phyloP scores from a whole-genome alignment of 345 rosid genomes.

The Eucalyptus pauciflora region DNA sequence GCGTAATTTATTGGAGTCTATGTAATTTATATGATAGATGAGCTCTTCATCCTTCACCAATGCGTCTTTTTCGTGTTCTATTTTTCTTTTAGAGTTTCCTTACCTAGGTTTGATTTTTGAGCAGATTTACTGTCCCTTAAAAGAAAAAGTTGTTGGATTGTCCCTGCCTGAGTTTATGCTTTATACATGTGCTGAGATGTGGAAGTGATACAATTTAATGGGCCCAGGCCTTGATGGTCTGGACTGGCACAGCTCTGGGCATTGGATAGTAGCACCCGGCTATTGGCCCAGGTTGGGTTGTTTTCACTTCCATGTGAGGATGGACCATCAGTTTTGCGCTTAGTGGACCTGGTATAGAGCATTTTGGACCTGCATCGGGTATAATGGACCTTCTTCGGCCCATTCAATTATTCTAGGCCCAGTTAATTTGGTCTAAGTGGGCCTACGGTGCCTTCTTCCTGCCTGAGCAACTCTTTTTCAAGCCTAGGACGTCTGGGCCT shows the following conservation, averaged over 20 bases:
- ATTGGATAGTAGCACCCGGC: background rate
- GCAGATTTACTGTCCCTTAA: background rate
- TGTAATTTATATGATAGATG: background rate
- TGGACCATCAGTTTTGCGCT: background rate
- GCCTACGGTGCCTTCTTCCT: background rate
- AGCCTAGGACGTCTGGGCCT: background rate
- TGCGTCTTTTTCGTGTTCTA: background rate
- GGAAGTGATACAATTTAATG: background rate
- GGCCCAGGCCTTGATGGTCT: background rate
- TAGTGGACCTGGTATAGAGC: background rate
- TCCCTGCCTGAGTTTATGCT: background rate
- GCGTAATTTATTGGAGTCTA: background rate
- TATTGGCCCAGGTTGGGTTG: background rate
- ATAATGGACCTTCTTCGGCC: background rate
- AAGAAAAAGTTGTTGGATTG: background rate
- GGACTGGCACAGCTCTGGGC: background rate
- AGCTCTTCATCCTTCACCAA: background rate
- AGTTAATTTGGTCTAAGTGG: background rate
- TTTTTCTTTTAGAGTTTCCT: background rate
- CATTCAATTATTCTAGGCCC: background rate
- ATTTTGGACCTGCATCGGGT: background rate
- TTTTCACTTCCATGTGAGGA: background rate
- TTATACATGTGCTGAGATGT: background rate
- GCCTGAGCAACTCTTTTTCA: background rate
- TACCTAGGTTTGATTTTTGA: background rate